Evolutionary conservation across 495 filamentous ascomycete species (phyloP), one percentile per base, ranked within the genome.

Genomic region (Mytilinidion resinicola): DNA sequence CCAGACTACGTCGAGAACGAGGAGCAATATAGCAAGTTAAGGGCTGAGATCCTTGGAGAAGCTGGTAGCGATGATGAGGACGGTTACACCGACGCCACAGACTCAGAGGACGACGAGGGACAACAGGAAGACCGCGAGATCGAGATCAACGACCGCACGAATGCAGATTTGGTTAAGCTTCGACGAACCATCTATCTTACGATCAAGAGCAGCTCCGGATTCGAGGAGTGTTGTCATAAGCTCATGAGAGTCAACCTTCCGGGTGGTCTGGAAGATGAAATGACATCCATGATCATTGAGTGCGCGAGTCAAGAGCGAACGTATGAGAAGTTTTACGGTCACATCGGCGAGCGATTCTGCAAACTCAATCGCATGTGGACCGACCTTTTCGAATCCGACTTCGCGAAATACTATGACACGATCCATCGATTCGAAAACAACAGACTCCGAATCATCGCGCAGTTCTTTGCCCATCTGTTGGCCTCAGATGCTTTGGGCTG

Each of bases 361-460:
- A 95, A 95, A 69, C 82, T 99, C 62, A 97, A 97, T 66, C 83
- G 95, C 7, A 76, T 96, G 51, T 97, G 95, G 93, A 88, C 80
- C 11, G 90, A 95, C 51, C 79, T 96, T 3, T 96, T 96, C 60
- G 90, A 96, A 68, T 78, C 86, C 59, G 80, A 84, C 10, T 99
- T 99, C 64, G 80, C 83, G 56, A 90, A 91, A 59, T 96, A 96
- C 70, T 97, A 96, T 74, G 89, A 95, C 53, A 96, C 91, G 0
- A 97, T 97, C 61, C 93, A 99, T 72, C 86, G 95, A 17, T 92
- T 93, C 66, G 93, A 96, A 69, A 96, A 90, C 10, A 96, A 96
- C 69, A 83, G 87, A 48, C 78, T 99, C 15, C 85, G 93, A 51
- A 99, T 96, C 69, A 91, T 97, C 64, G 91, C 91, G 10, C 80